Evolutionary conservation across 2,329 filamentous ascomycete species (phyloP).

Genomic region (Xylaria sp.): DNA sequence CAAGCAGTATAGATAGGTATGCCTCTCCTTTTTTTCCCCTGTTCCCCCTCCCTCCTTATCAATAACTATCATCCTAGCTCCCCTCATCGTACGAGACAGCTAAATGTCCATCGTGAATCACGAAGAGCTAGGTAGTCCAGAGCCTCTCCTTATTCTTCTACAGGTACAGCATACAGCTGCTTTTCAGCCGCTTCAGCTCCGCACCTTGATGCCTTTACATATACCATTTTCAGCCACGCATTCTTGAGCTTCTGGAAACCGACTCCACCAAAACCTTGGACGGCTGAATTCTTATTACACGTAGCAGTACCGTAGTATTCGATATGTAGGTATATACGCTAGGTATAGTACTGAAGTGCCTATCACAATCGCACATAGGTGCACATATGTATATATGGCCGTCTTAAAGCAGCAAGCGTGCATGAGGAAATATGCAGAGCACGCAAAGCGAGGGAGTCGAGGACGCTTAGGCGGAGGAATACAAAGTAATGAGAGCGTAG

Average conservation of each 20-base stretch:
- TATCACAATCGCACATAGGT: conserved; percentile 22
- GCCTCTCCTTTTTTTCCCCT: background rate
- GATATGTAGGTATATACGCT: background rate
- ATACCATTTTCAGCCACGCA: conserved; percentile 27
- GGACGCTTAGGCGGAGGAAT: conserved; percentile 6
- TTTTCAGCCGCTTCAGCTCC: conserved; percentile 41
- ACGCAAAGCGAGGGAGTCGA: conserved; percentile 21
- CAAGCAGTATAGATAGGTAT: background rate
- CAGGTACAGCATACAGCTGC: conserved; percentile 22
- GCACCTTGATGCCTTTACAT: conserved; percentile 10
- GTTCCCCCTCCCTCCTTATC: conserved; percentile 4
- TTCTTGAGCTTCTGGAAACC: conserved; percentile 25
- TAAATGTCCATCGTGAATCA: conserved; percentile 15
- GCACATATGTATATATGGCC: conserved; percentile 10
- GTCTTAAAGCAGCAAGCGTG: conserved; percentile 33
- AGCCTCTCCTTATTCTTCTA: conserved; percentile 18
- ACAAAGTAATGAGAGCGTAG: conserved; percentile 23
- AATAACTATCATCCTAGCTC: background rate
- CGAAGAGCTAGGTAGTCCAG: conserved; percentile 5
- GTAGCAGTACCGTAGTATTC: conserved; percentile 14
- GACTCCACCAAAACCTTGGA: conserved; percentile 1
- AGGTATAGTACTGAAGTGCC: conserved; percentile 4
- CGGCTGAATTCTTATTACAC: conserved; percentile 14
- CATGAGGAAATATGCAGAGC: conserved; percentile 30
- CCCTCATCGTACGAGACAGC: conserved; percentile 26